Evolutionary conservation across 2,329 filamentous ascomycete genomes (phyloP), one percentile per base, ranked within the genome.

Genomic region (Fusarium metavorans): DNA sequence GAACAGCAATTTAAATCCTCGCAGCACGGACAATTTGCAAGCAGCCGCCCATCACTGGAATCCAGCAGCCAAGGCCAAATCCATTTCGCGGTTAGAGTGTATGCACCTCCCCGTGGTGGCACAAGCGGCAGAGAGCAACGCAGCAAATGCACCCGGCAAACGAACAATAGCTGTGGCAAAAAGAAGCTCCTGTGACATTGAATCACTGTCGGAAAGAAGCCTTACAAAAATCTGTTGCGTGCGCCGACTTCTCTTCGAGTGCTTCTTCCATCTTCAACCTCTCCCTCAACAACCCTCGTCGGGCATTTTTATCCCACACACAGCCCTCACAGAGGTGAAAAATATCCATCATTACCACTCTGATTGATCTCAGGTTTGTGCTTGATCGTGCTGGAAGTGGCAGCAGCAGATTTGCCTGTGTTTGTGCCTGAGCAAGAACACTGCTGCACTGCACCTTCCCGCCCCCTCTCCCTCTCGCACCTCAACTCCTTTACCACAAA

Each of bases 131-230:
- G n/a, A 48, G 60, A 41, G 27, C 45, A 66, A 23, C 23, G n/a
- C 32, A 72, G 50, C 54, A n/a, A 14, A 13, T 2, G 10, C 50
- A 23, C 45, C 18, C 13, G 5, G 23, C 18, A 58, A 39, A 50
- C n/a, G 27, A 27, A 48, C 9, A 6, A 23, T 4, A 27, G 16
- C 13, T 6, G 52, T 56, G 18, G n/a, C 8, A 23, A 56, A 23
- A 6, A n/a, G 4, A 16, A 50, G 50, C 20, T 23, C 10, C n/a
- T 35, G 37, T 57, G 50, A 16, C n/a, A 67, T 30, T 75, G 69
- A 75, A 70, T 67, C 57, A 75, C 69, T 62, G 41, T 23, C n/a
- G 20, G 13, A 18, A 11, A n/a, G 30, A 57, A 13, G 16, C n/a
- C 30, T 20, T 64, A 20, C 37, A 52, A 52, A 45, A 39, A 68